These are phyloP conservation scores for Zasmidium cellare DNA, from an alignment of 2,329 filamentous ascomycete genomes.

Conservation along the genomic window DNA sequence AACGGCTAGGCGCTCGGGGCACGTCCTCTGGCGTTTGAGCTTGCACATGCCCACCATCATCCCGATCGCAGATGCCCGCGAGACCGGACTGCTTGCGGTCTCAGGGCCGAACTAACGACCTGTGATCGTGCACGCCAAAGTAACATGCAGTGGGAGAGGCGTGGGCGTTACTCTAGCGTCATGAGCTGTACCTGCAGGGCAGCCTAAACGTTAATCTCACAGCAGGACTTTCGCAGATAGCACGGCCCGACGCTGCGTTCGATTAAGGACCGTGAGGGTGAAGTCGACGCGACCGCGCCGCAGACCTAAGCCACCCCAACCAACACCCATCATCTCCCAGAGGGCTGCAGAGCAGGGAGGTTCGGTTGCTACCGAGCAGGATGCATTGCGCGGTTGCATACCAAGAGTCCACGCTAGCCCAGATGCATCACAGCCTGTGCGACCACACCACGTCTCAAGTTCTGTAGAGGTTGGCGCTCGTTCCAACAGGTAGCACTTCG, in stretches of 20 bases:
- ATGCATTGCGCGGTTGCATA: constrained; percentile 7
- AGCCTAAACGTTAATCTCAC: constrained; percentile 8
- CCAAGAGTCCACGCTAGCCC: constrained; percentile 28
- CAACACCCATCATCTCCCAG: constrained; percentile 4
- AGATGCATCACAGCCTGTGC: constrained; percentile 27
- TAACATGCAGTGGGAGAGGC: constrained; percentile 6
- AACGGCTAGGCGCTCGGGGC: constrained; percentile 24
- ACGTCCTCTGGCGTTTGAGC: constrained; percentile 26
- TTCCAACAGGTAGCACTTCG: constrained; percentile 24
- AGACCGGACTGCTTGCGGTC: constrained; percentile 7
- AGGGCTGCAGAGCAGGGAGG: constrained; percentile 15
- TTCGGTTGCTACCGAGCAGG: constrained; percentile 27
- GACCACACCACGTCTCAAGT: constrained; percentile 30
- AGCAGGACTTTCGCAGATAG: constrained; percentile 16
- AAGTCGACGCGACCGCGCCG: not conserved
- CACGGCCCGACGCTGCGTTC: constrained; percentile 7
- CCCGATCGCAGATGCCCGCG: constrained; percentile 11
- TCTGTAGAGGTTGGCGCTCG: constrained; percentile 9
- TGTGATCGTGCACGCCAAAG: constrained; percentile 16
- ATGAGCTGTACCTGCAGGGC: constrained; percentile 14
- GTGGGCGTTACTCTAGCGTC: constrained; percentile 14
- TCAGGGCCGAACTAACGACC: constrained; percentile 7
- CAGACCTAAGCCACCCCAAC: not conserved
- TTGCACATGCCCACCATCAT: constrained; percentile 16
- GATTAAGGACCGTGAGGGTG: constrained; percentile 7